These are phyloP conservation scores for Prasinococcaceae sp. DNA, from an alignment of 139 green algal species.

Conservation along the genomic window DNA sequence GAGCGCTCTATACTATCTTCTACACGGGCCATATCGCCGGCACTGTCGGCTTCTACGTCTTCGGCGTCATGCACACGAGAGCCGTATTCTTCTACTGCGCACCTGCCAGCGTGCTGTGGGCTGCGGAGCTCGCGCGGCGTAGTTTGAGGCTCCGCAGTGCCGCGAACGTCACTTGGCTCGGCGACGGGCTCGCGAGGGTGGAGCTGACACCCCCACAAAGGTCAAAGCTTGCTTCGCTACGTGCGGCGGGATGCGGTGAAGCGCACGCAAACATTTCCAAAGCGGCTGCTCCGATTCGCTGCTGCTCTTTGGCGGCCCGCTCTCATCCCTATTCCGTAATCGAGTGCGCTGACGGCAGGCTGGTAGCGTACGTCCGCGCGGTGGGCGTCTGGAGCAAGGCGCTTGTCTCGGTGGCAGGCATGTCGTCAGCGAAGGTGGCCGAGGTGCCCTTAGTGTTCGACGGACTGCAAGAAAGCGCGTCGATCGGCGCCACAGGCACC, in stretches of 20 bases:
- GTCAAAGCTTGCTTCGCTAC: neutral
- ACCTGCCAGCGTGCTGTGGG: neutral
- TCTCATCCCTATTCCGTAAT: neutral
- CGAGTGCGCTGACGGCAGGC: neutral
- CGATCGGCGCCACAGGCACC: neutral
- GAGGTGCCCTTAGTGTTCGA: neutral
- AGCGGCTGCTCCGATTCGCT: neutral
- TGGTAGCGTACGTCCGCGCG: neutral
- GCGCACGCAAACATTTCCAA: neutral
- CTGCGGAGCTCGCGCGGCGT: neutral
- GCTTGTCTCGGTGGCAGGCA: no score
- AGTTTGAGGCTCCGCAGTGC: neutral
- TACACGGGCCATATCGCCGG: neutral
- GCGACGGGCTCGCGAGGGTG: neutral
- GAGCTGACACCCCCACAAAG: neutral
- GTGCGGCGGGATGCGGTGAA: neutral
- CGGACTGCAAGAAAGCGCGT: neutral
- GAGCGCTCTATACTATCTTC: neutral
- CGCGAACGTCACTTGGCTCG: neutral
- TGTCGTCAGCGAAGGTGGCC: no score
- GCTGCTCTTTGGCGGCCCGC: neutral
- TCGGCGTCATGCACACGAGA: neutral
- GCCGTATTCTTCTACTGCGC: neutral
- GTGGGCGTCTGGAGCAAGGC: no score
- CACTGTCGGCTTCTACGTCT: neutral